These are phyloP conservation scores for Rubia tinctorum DNA, from an alignment of 305 asterid species.

Conservation along the genomic window DNA sequence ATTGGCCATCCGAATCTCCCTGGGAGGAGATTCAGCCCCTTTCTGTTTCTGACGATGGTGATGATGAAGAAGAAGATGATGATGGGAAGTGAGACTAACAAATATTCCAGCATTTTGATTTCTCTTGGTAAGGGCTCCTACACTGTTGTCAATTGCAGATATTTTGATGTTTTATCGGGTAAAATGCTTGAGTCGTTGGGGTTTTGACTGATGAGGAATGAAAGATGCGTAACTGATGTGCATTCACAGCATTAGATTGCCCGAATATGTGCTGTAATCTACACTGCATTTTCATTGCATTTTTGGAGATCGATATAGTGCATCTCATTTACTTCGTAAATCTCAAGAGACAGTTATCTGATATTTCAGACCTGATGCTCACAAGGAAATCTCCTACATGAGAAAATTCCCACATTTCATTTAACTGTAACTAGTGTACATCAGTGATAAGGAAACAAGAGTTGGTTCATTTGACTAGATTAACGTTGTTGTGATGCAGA, in stretches of 20 bases:
- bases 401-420: background rate
- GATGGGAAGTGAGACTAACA: background rate
- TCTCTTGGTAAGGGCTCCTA: background rate
- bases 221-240: background rate
- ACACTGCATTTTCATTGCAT: too few relatives aligned
- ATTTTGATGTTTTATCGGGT: too few relatives aligned
- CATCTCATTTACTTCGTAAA: too few relatives aligned
- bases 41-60: background rate
- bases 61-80: background rate
- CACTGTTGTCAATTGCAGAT: background rate
- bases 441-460: background rate
- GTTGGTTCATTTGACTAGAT: background rate
- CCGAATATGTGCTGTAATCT: background rate
- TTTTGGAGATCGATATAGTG: background rate
- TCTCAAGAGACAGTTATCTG: too few relatives aligned
- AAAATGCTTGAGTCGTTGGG: background rate
- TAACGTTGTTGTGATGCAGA: conserved; percentile 7
- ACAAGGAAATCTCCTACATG: too few relatives aligned
- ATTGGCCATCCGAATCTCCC: conserved; percentile 20
- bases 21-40: background rate
- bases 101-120: background rate
- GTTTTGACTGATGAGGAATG: background rate
- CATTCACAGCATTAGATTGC: background rate
- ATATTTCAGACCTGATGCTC: too few relatives aligned
- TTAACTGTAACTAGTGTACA: background rate